Conservation (phyloP, 345 rosid genomes). For the Syzygium aromaticum region DNA sequence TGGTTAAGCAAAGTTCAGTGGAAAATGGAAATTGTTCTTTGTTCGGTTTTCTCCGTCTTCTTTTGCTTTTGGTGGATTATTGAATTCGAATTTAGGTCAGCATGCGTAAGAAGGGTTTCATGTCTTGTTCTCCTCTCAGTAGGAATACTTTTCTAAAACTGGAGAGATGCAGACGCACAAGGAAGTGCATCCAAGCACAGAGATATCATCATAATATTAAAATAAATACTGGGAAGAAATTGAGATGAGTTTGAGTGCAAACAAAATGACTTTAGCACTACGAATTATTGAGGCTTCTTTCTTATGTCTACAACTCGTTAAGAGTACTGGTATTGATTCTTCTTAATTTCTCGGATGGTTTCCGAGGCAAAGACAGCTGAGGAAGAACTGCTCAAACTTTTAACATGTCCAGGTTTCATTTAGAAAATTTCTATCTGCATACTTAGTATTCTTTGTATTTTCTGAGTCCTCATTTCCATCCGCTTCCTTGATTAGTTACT, state of each 20-base stretch:
- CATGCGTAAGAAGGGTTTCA: neutral
- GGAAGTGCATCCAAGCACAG: neutral
- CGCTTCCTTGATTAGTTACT: neutral
- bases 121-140: neutral
- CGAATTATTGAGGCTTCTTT: neutral
- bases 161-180: neutral
- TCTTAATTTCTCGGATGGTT: neutral
- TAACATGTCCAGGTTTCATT: neutral
- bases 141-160: neutral
- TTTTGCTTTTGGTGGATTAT: neutral
- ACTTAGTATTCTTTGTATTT: neutral
- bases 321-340: neutral
- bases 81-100: neutral
- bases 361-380: neutral
- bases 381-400: neutral
- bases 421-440: neutral
- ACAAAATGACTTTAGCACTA: neutral
- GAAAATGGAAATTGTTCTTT: neutral
- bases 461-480: neutral
- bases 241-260: neutral
- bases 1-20: neutral
- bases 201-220: neutral
- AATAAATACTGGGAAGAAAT: neutral
- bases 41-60: conserved; percentile 1
- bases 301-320: neutral